phyloP scores from a whole-genome alignment of 164 flowering plant species.

The Aristolochia fimbriata region DNA sequence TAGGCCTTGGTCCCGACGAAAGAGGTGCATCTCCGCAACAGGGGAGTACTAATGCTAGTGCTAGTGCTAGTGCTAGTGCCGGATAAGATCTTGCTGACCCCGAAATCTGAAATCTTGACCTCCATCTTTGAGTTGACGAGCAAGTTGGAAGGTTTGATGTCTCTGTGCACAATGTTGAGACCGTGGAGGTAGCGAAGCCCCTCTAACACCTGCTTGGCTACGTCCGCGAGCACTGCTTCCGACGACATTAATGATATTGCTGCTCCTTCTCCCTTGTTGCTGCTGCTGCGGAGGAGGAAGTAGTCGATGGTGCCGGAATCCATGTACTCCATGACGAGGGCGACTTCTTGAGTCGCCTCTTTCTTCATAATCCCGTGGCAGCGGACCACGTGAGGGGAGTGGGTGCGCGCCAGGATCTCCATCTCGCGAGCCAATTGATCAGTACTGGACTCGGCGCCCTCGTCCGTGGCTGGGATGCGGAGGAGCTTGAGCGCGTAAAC shows the following conservation, averaged over 20 bases:
- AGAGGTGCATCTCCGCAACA: slow-evolving; percentile 51
- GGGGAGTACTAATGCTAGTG: too few relatives aligned
- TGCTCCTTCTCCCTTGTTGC: too few relatives aligned
- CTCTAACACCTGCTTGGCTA: slow-evolving; percentile 37
- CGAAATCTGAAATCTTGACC: too few relatives aligned
- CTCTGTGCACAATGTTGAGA: slow-evolving; percentile 55
- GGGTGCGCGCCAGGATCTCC: slow-evolving; percentile 54
- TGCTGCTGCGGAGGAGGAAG: too few relatives aligned
- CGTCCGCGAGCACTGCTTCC: too few relatives aligned
- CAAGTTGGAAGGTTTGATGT: slow-evolving; percentile 57
- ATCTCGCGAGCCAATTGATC: slow-evolving; percentile 43
- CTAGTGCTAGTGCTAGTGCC: too few relatives aligned
- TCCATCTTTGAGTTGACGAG: slow-evolving; percentile 35
- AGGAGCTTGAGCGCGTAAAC: slow-evolving; percentile 55
- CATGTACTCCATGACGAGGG: slow-evolving; percentile 58
- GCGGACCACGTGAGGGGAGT: slow-evolving; percentile 43
- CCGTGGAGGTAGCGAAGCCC: slow-evolving; percentile 38
- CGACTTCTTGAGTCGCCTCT: slow-evolving; percentile 43
- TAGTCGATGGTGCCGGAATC: too few relatives aligned
- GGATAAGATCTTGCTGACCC: too few relatives aligned
- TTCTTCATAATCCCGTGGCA: slow-evolving; percentile 23
- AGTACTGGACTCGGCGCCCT: slow-evolving; percentile 27
- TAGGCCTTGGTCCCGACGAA: slow-evolving; percentile 74
- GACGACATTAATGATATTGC: too few relatives aligned
- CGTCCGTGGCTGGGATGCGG: too few relatives aligned